Evolutionary conservation across 2,329 filamentous ascomycete genomes (phyloP), one percentile per base, ranked within the genome.

Genomic region (Arthrobotrys entomopaga): DNA sequence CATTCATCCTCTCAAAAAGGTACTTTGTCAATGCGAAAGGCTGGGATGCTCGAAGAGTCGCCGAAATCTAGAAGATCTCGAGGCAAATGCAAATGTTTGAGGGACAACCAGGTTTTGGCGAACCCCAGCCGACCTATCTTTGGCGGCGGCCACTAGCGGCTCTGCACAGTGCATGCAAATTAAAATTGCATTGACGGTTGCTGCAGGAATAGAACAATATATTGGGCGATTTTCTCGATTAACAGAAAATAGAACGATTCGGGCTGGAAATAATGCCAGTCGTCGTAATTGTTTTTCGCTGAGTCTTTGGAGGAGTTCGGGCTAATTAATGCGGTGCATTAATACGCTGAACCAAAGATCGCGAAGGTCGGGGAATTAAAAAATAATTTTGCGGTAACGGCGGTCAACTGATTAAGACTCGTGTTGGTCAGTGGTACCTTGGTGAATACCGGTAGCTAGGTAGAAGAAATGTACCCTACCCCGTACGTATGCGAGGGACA

Each of bases 241-340:
- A 11, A 19, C 20, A 50, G 19, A 13, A 22, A 50, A 13, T 19
- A 22, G 46, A 19, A 22, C 16, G 38, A 42, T 57, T 11, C 6
- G 29, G 13, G 19, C 19, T 22, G n/a, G 34, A 57, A 20, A 22
- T 43, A 19, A 40, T 24, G n/a, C 53, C 20, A 13, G 15, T 48
- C 42, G 19, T n/a, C n/a, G 40, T n/a, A 59, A 59, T 48, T 15
- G 10, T 59, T 26, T 16, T 29, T 48, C 20, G 3, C 6, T 19
- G 42, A 10, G 53, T 57, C 20, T 43, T 43, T 26, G 19, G 34
- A 42, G 42, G 56, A 26, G 22, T 46, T 42, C 38, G 58, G 65
- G 65, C 65, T 61, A 69, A 60, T 53, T 56, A 49, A 16, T 34
- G 24, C 65, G 56, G 65, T 24, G 65, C 56, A 69, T 69, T 69